Base-by-base conservation (phyloP, 2,329 filamentous ascomycete genomes). In the Penicillium sp. region DNA sequence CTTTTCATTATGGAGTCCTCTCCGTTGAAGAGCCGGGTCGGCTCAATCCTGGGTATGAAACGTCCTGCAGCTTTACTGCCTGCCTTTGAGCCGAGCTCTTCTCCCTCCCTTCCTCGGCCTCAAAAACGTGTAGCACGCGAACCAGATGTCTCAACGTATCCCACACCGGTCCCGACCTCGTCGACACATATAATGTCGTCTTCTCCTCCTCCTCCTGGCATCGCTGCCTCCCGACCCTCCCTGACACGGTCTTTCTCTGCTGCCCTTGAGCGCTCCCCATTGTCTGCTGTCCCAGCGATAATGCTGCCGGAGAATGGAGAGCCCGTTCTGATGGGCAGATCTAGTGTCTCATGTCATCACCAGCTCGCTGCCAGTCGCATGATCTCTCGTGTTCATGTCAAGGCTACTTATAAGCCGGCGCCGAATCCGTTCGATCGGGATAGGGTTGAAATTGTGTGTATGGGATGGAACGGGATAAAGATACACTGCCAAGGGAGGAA, bases 381-480 rank as follows among this genome's bases (percentile, higher is more conserved):
- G 56, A 91, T 99, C 59, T 97, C 94, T 67, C 88, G 94, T 68
- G 85, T 97, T 23, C 94, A 99, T 71, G 89, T 97, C 73, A 88
- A 90, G 75, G 92, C 91, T 59, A 84, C 86, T 49, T 99, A 92
- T 72, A 84, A 93, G 59, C 81, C 88, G 19, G 84, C 90, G 11
- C 76, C 81, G 18, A 81, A 83, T 51, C 82, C 83, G 5, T 81
- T 90, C 65, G 85, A 90, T 63, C 81, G 85, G 58, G 90, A 89
- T 71, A 87, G 85, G 72, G 84, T 99, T 43, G 90, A 96, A 73
- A 88, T 99, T 65, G 82, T 90, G 67, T 99, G 94, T 79, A 84
- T 89, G 67, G 94, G 94, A 19, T 97, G 93, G 93, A 99, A 99
- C 72, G 94, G 94, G 14, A 81, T 94, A 61, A 96, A 91, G 77